Base-by-base conservation (phyloP, 768 basidiomycete genomes). In the Postia placenta region DNA sequence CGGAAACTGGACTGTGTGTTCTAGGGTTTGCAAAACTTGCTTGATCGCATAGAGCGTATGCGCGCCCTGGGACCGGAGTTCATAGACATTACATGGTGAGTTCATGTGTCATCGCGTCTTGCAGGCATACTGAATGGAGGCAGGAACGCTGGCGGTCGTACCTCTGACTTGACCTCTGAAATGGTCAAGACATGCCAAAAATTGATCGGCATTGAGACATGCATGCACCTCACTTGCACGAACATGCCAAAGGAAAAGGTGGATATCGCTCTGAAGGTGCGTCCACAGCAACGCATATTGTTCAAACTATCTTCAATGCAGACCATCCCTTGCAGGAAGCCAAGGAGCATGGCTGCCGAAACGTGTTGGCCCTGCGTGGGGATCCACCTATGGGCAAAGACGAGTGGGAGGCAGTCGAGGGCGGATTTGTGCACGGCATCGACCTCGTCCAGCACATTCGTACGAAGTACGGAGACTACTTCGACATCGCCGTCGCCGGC, bases 1-100 rank as follows among this genome's bases (percentile, higher is more conserved):
- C 39, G 22, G 22, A 23, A 35, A 25, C 30, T 35, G 54, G 56
- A 58, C 42, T 36, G 24, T 24, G 23, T 22, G 20, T 11, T 26
- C 2, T 57, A 95, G 84, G 91, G 90, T 55, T 71, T 96, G 41
- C 91, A 95, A 85, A 99, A 99, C 67, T 74, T 99, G 27, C 77
- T 96, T 52, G 94, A 97, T 69, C 93, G 96, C 60, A 98, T 99
- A 70, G 95, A 98, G 67, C 90, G 94, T 55, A 98, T 99, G 96
- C 79, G 92, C 46, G 80, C 80, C 6, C 71, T 96, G 28, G 95
- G 96, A 1, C 96, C 96, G 7, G 95, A 96, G 65, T 99, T 99
- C 64, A 87, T 98, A 58, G 95, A 98, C 65, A 95, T 98, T 61
- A 98, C 95, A 64, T 98, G 92, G 92, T 58, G 60, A 40, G 45